These are phyloP conservation scores for Beauveria sp. DNA, from an alignment of 2,329 filamentous ascomycete genomes.

Conservation along the genomic window DNA sequence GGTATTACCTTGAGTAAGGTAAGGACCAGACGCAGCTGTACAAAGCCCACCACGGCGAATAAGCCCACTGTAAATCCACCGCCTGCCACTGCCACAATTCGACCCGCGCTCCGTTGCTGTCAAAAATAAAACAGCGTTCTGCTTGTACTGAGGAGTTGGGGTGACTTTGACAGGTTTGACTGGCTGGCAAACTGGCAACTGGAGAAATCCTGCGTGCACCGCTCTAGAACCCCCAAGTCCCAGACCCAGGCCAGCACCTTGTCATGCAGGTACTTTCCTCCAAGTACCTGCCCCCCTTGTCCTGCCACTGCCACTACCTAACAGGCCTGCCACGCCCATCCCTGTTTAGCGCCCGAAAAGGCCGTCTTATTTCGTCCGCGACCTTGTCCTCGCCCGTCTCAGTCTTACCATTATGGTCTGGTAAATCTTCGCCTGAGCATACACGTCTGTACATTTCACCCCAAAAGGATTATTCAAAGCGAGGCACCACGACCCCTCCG, in stretches of 20 bases:
- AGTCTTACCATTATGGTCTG: background rate
- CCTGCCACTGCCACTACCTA: background rate
- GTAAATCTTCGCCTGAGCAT: slow-evolving; percentile 7
- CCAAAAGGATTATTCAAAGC: background rate
- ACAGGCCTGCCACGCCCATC: background rate
- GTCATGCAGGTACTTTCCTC: background rate
- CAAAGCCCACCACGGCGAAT: background rate
- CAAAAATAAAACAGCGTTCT: background rate
- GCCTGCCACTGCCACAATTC: background rate
- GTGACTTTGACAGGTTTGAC: no score
- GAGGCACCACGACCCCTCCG: background rate
- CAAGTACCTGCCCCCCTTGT: background rate
- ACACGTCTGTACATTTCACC: background rate
- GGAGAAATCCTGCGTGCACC: no score
- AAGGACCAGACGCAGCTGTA: no score
- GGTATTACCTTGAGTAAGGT: no score
- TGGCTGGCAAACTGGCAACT: no score
- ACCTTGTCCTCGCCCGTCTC: background rate
- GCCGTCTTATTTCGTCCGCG: background rate
- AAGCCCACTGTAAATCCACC: slow-evolving; percentile 1
- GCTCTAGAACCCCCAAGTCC: no score
- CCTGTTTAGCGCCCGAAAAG: slow-evolving; percentile 4
- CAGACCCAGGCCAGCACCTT: no score
- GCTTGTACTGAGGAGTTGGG: no score
- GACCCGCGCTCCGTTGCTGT: background rate